Base-by-base conservation (phyloP, 164 flowering plant species). In the Vitis amurensis region DNA sequence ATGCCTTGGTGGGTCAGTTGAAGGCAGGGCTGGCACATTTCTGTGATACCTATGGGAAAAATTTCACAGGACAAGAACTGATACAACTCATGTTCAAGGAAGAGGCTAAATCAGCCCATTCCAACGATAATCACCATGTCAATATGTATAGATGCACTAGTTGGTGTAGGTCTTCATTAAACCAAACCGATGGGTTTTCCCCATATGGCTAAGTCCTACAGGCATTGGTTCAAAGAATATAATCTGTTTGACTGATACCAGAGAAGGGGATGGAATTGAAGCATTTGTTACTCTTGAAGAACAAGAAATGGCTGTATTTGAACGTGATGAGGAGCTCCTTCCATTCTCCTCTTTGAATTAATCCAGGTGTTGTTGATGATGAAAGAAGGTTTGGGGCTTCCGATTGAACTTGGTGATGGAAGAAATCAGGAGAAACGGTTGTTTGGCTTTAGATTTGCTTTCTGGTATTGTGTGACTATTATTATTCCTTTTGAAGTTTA, bases 221-320 rank as follows among this genome's bases (percentile, higher is more conserved):
- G 19, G 11, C 53, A 53, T 31, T 50, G 30, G 44, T 31, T 31
- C 44, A 31, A 67, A 12, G 10, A 67, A 67, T 9, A 44, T 58
- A 0, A 44, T 67, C 16, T 19, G 27, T n/a, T 53, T 69, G 50
- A 16, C 16, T 16, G 59, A 60, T 30, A 69, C 72, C 2, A 61
- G 30, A 0, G 47, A 27, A 11, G 71, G 62, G 44, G 44, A 3
- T 59, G 71, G 64, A n/a, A 23, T 68, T 59, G 71, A 68, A 59
- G 71, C 63, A 8, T 15, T 11, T 5, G 13, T 59, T 6, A 68
- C 55, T 2, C 14, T 68, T 55, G 58, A 50, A 4, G 66, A 69
- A 16, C 50, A 69, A 29, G 66, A 60, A 0, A 69, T 69, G 66
- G 60, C 50, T 23, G 3, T 61, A 0, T 61, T 69, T 16, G 30